Base-by-base conservation (phyloP, 2,329 filamentous ascomycete genomes). In the Ophiostoma sp. region DNA sequence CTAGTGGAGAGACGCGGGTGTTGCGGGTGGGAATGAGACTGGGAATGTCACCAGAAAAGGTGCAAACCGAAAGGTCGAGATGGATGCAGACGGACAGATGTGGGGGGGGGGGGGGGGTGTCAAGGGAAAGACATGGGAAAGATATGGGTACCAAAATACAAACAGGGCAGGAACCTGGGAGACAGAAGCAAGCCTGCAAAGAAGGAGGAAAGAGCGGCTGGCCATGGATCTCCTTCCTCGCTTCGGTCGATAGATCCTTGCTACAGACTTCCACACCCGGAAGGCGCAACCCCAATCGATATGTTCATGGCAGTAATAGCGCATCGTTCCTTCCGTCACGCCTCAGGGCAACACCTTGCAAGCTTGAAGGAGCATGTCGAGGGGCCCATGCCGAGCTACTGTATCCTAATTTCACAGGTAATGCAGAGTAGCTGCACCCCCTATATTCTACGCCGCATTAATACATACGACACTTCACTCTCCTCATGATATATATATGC, bases 281-380 rank as follows among this genome's bases (percentile, higher is more conserved):
- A 66, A 66, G 62, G 36, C 39, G 36, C 65, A 11, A 23, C 36
- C n/a, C 36, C 20, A 39, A 67, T 67, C 57, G 57, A 64, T 64
- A 57, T n/a, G 23, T 60, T 57, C 57, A 33, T 33, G n/a, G 57
- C 17, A 33, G 27, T 35, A 31, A 15, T 64, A 15, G 60, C 60
- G 60, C 60, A 64, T 64, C 60, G 60, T 36, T 64, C 60, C 60
- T 64, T 64, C 60, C 60, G 31, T 64, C 10, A 11, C 57, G 57
- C 57, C 23, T 62, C 57, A 17, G 48, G 17, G 17, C 57, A 6
- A 33, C 6, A 62, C 44, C 44, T 62, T 33, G 31, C 27, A 27
- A 31, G 39, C 39, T 31, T 23, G 54, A 13, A 31, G 27, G 54
- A 60, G 48, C 48, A 31, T 31, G 27, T 31, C 27, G 27, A n/a